Evolutionary conservation across 495 filamentous ascomycete species (phyloP).

Genomic region (Talaromyces adpressus): DNA sequence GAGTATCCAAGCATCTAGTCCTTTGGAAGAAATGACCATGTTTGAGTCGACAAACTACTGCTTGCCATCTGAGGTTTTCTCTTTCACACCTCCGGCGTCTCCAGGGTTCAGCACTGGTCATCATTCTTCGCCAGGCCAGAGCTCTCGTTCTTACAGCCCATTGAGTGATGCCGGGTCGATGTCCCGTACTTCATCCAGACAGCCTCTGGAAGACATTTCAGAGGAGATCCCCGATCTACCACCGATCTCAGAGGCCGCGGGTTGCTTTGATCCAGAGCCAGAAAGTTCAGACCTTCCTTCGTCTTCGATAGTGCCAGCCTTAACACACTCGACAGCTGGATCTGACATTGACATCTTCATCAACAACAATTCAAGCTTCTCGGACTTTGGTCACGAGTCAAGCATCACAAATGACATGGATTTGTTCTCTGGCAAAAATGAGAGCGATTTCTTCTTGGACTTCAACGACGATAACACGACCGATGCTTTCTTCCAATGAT

Average conservation of each 20-base stretch:
- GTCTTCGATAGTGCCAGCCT: conserved; percentile 31
- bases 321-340: conserved; percentile 30
- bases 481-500: conserved; percentile 7
- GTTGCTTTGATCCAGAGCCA: conserved; percentile 31
- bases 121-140: conserved; percentile 38
- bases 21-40: conserved; percentile 26
- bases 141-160: conserved; percentile 36
- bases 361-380: conserved; percentile 30
- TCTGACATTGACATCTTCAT: conserved; percentile 44
- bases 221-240: conserved; percentile 18
- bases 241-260: conserved; percentile 20
- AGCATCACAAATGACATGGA: conserved; percentile 27
- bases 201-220: conserved; percentile 16
- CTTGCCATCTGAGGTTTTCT: conserved; percentile 33
- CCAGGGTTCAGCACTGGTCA: conserved; percentile 35
- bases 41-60: conserved; percentile 37
- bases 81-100: conserved; percentile 43
- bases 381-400: conserved; percentile 25
- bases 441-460: conserved; percentile 33
- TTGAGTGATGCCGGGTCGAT: conserved; percentile 37
- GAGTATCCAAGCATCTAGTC: conserved; percentile 42
- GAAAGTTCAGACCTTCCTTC: conserved; percentile 24
- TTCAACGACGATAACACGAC: conserved; percentile 23
- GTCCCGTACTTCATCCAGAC: conserved; percentile 24
- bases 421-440: conserved; percentile 32